Evolutionary conservation across 331 rosid genomes (phyloP).

Genomic region (Telfairia occidentalis): DNA sequence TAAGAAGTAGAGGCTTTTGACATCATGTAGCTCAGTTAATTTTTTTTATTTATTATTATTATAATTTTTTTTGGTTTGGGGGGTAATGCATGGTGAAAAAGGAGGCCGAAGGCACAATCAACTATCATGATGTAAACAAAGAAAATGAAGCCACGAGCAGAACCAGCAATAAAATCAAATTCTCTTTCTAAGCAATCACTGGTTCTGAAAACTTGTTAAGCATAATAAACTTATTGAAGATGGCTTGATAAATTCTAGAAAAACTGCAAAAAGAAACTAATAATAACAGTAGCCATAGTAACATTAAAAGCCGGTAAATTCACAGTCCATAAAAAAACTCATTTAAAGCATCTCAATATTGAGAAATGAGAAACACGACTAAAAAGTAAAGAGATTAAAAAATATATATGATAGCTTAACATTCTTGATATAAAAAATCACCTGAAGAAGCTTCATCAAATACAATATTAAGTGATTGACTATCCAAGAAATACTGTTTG

Average conservation of each 20-base stretch:
- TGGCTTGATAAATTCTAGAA: background rate
- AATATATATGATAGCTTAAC: background rate
- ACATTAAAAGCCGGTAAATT: background rate
- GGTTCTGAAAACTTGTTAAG: background rate
- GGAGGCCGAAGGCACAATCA: background rate
- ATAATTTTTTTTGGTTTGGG: no score
- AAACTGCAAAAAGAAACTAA: background rate
- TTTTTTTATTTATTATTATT: no score
- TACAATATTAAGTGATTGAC: slow-evolving; percentile 66
- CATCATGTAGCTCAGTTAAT: background rate
- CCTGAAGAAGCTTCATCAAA: slow-evolving; percentile 79
- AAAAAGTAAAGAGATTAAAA: background rate
- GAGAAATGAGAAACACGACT: background rate
- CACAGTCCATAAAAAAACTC: background rate
- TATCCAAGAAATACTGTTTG: slow-evolving; percentile 74
- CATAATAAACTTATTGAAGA: background rate
- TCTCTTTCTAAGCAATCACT: background rate
- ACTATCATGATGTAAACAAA: background rate
- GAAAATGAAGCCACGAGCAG: background rate
- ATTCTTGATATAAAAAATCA: slow-evolving; percentile 22
- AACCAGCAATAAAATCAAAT: background rate
- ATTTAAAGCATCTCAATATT: background rate
- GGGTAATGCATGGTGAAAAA: no score
- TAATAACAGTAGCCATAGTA: background rate
- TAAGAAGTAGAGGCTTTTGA: background rate